A percentile compares a stretch with the other conserved stretches of the same genome.
phyloP scores from a whole-genome alignment of 805 yeast genomes.

The Kodamaea kakaduensis region DNA sequence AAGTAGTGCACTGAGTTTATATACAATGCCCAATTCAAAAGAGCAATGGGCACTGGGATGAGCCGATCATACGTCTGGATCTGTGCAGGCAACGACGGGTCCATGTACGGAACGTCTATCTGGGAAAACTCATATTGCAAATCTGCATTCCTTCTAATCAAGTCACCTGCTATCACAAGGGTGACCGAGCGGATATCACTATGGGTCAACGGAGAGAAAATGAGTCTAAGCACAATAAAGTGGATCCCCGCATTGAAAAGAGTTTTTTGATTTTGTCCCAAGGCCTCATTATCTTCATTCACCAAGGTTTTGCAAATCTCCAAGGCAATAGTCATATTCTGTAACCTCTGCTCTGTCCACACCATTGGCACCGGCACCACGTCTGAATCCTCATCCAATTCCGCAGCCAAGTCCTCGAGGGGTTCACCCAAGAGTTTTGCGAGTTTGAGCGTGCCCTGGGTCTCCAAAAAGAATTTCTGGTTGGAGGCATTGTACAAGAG shows the following conservation, averaged over 20 bases:
- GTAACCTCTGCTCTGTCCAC: conserved; percentile 76
- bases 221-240: conserved; percentile 61
- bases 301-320: conserved; percentile 74
- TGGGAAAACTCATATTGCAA: conserved; percentile 70
- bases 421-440: conserved; percentile 64
- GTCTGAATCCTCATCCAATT: conserved; percentile 14
- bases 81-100: conserved; percentile 57
- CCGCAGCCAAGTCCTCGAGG: conserved; percentile 35
- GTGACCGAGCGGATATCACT: conserved; percentile 64
- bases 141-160: conserved; percentile 61
- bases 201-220: conserved; percentile 64
- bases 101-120: conserved; percentile 90
- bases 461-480: conserved; percentile 83
- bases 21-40: conserved; percentile 77
- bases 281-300: conserved; percentile 62
- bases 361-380: conserved; percentile 38
- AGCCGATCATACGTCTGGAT: conserved; percentile 29
- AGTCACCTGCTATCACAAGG: conserved; percentile 69
- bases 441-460: conserved; percentile 68
- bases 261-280: conserved; percentile 56
- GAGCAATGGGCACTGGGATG: conserved; percentile 69
- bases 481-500: conserved; percentile 82
- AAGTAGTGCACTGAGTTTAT: conserved; percentile 82
- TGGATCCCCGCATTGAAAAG: conserved; percentile 61
- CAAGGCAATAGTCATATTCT: conserved; percentile 61